Base-by-base conservation (phyloP, 805 yeast species). In the Candida ovalis region DNA sequence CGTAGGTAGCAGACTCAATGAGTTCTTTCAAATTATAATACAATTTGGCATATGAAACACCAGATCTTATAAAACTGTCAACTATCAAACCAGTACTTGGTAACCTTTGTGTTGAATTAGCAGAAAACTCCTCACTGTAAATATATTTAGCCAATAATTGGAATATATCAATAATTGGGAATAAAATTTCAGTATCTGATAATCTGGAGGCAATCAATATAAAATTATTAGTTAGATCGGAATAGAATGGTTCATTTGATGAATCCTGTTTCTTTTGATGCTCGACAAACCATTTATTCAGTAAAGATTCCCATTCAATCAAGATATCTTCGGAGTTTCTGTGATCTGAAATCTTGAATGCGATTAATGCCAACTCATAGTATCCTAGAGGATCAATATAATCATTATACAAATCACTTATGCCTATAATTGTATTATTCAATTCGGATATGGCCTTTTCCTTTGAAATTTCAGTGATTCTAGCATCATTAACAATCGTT, bases 331-430 rank as follows among this genome's bases (percentile, higher is more conserved):
- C 96, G 12, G 83, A 75, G 59, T 88, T 88, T 60, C 92, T 80
- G 66, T 85, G 85, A 61, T 92, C 97, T 2, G 97, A 83, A 13
- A 86, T 78, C 61, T 88, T 86, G 73, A 86, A 88, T 15, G 90
- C 82, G 37, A 80, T 67, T 50, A 91, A 73, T 52, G 96, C 86
- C 44, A 92, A 73, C 56, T 88, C 96, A 66, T 84, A 82, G 62
- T 91, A 92, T 6, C 92, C 92, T 51, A 91, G 71, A 22, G 96
- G 96, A 58, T 86, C 91, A 12, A 96, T 88, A 66, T 76, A 92
- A 53, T 81, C 84, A 68, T 94, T 92, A 72, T 82, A 92, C 45
- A 94, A 70, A 49, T 86, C 94, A 58, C 86, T 84, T 28, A 90
- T 80, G 3, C 84, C 77, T 57, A 85, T 70, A 30, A 94, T 80